Evolutionary conservation across 139 green algal species (phyloP).

Genomic region (Pseudopediastrum boryanum): DNA sequence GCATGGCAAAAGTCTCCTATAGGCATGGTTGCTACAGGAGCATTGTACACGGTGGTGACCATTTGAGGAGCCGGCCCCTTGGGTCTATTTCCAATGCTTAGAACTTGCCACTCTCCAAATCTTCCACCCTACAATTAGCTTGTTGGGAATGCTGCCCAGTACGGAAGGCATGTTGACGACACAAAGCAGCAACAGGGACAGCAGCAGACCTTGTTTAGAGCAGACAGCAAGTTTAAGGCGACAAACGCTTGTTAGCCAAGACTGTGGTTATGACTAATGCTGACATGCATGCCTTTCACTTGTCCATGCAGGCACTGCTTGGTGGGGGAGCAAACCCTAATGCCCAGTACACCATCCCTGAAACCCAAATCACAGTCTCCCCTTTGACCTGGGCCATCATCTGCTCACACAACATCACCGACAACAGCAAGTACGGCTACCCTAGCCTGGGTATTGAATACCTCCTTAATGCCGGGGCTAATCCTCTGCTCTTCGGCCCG

Average conservation of each 20-base stretch:
- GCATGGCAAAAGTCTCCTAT: too few species aligned
- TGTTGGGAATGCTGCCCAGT: background rate
- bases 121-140: background rate
- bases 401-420: background rate
- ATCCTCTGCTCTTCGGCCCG: background rate
- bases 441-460: background rate
- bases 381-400: background rate
- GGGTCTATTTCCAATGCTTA: too few species aligned
- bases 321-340: background rate
- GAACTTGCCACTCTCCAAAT: too few species aligned
- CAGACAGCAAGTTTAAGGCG: background rate
- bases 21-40: too few species aligned
- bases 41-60: too few species aligned
- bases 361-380: background rate
- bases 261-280: background rate
- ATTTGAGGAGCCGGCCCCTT: too few species aligned
- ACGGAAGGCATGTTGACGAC: background rate
- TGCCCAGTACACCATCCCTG: background rate
- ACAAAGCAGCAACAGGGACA: too few species aligned
- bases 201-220: background rate
- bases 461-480: background rate
- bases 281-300: too few species aligned
- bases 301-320: background rate
- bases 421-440: conserved; percentile 2
- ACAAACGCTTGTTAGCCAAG: background rate